Evolutionary conservation across 1,284 basidiomycete species (phyloP), one percentile per base, ranked within the genome.

Genomic region (Pascua sp.): DNA sequence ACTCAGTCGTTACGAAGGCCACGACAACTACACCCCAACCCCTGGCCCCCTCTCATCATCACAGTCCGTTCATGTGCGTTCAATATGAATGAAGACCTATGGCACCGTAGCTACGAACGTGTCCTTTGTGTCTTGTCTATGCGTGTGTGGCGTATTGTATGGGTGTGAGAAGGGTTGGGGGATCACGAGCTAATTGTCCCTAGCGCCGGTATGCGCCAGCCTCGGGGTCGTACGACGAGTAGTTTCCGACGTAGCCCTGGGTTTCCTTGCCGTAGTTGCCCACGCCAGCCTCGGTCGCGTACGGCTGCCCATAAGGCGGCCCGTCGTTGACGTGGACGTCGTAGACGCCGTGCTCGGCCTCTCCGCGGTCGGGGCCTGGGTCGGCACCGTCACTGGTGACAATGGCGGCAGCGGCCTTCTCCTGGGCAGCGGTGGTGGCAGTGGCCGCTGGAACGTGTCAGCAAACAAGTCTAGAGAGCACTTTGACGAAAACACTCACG

Each of bases 371-470:
- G n/a, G 59, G 60, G 4, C 59, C 57, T 10, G 59, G 55, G 10
- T 39, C 55, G 18, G 57, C 11, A 41, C 12, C 44, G 13, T 11
- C 44, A 18, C 9, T 8, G 12, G 48, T 24, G 12, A 9, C 39
- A 32, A 43, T 41, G 41, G 40, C 55, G 47, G n/a, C n/a, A n/a
- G 59, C 61, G 43, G 57, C 47, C 62, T 68, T 68, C 55, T 70
- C 67, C 57, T 66, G 62, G 11, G 67, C 68, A 12, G 68, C 67
- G 11, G 72, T 69, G 17, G 72, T 70, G 39, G 72, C 70, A 3
- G 68, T 72, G 12, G 71, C 69, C 51, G 72, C 67, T 65, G 51
- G 9, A 42, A 32, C 17, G 18, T 36, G 15, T 18, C 12, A n/a
- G 44, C 41, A 36, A 39, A 32, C 24, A 32, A 32, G 24, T 32